Evolutionary conservation across 305 asterid species (phyloP), one percentile per base, ranked within the genome.

Genomic region (Stenogyne calaminthoides): DNA sequence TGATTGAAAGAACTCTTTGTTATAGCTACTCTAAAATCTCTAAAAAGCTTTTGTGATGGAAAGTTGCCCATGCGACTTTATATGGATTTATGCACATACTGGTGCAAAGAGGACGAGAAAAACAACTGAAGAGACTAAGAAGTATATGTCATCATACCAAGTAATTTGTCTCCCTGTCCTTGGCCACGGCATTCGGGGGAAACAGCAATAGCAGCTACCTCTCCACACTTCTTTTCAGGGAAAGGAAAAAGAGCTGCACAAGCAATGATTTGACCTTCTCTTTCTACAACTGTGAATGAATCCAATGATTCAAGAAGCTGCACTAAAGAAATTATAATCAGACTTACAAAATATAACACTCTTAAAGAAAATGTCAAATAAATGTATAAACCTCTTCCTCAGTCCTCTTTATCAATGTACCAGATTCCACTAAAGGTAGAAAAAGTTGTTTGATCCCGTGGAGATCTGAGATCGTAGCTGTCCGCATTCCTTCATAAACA

Each of bases 131-230:
- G 65, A 40, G 62, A 18, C 14, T 60, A 12, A 14, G 66, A 44
- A 55, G 65, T 59, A 61, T 49, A 5, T 6, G 52, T 72, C 47
- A 25, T 52, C 76, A 65, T 92, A 92, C 99, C 97, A 9, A 92
- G 98, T 82, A 95, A 85, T 77, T 89, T 95, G 86, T 95, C 98
- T 78, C 99, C 99, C 66, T 91, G 97, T 71, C 99, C 99, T 79
- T 89, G 92, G 34, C 97, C 97, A 22, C 99, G 96, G 69, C 99
- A 92, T 42, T 92, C 99, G n/a, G 97, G 93, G 73, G 95, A 91
- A 78, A 95, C 99, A 40, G 95, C 98, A 78, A 92, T 87, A 73
- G 97, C 96, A 80, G 99, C 97, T 71, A 95, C 93, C 87, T 92
- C 98, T 63, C 97, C 98, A 66, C 97, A 84, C 78, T 88, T 91